Base-by-base conservation (phyloP, 2,329 filamentous ascomycete genomes). In the Colletotrichum lupini region DNA sequence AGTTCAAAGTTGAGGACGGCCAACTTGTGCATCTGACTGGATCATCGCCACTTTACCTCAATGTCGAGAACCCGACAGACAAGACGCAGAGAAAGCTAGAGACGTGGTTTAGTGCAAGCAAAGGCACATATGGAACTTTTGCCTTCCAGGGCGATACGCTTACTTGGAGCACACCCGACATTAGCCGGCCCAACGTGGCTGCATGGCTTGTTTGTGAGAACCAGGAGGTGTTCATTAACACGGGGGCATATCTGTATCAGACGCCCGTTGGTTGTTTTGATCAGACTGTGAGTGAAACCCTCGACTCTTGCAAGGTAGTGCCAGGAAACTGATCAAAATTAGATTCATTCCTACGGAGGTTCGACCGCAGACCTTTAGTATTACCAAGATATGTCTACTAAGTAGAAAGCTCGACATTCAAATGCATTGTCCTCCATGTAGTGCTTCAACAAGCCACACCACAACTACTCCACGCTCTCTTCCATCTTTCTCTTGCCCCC, bases 191-290 rank as follows among this genome's bases (percentile, higher is more conserved):
- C 63, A 92, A 91, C 77, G 77, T 84, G 57, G 87, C 85, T 24
- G 89, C 90, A 1, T 92, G 89, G 88, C 85, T 90, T 75, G 89
- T 91, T 65, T 92, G 89, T 74, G 82, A 81, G 58, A 82, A 83
- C 6, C 85, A 89, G 80, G 78, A 77, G 58, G 75, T 91, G 74
- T 91, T 87, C 77, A 85, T 91, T 77, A 91, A 91, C 76, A 84
- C 90, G 67, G 89, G 90, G 0, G 87, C 87, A 16, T 91, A 91
- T 77, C 81, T 81, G 30, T 91, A 91, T 77, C 81, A 87, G 80
- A 91, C 89, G 12, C 89, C 89, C 0, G 79, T 81, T 4, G 89
- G 89, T 3, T 91, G 89, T 80, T 83, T 84, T 35, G 89, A 92
- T 81, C 85, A 91, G 81, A 91, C 89, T 61, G 86, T 88, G 75